Percentiles rank a stretch among this genome's conserved stretches.
Evolutionary conservation across 805 yeast species (phyloP).

Genomic region (Kuraishia piskuri): DNA sequence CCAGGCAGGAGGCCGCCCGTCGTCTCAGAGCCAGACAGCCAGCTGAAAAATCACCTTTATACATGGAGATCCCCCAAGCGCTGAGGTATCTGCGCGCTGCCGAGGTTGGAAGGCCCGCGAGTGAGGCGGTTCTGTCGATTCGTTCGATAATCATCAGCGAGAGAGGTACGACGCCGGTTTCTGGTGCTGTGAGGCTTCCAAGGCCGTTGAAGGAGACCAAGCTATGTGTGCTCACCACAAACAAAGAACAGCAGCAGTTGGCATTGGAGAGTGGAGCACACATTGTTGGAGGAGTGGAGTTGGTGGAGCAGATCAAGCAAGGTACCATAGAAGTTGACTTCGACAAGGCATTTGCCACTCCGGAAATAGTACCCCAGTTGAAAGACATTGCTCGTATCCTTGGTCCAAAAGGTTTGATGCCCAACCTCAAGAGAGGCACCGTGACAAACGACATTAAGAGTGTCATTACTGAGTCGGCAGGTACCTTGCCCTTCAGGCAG

Average conservation of each 20-base stretch:
- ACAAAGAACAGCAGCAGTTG: conserved; percentile 39
- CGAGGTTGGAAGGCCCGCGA: conserved; percentile 76
- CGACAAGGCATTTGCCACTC: conserved; percentile 78
- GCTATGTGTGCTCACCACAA: conserved; percentile 60
- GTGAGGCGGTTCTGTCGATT: conserved; percentile 63
- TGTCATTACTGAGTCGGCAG: conserved; percentile 47
- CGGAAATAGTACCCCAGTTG: conserved; percentile 63
- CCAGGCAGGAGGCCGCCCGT: conserved; percentile 14
- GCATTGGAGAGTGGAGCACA: conserved; percentile 55
- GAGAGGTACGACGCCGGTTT: conserved; percentile 67
- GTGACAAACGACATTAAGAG: conserved; percentile 57
- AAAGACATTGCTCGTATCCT: conserved; percentile 65
- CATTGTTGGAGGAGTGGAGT: conserved; percentile 63
- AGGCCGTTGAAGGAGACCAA: conserved; percentile 58
- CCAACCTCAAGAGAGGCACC: conserved; percentile 78
- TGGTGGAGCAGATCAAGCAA: conserved; percentile 51
- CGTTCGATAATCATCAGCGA: conserved; percentile 60
- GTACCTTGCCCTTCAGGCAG: conserved; percentile 75
- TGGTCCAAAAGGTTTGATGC: conserved; percentile 89
- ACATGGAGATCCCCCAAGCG: conserved; percentile 66
- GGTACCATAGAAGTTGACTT: conserved; percentile 40
- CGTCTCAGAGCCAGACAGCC: conserved; percentile 30
- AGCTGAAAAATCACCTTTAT: conserved; percentile 46
- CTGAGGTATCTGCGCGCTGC: conserved; percentile 76
- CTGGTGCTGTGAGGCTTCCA: conserved; percentile 68